phyloP scores from a whole-genome alignment of 106 monocot species.

The Platanthera zijinensis region DNA sequence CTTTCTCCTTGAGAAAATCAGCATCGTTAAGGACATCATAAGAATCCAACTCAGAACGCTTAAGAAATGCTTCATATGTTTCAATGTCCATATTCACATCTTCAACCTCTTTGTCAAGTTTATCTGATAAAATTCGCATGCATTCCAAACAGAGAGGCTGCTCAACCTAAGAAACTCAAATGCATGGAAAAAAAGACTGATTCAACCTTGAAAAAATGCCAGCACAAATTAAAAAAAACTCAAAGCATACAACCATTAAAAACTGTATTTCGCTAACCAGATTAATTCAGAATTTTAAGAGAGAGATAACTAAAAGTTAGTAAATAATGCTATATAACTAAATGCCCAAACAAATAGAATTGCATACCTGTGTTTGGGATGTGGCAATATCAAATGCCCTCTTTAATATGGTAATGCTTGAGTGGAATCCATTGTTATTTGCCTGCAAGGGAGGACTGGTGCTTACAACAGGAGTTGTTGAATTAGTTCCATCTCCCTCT shows the following conservation, averaged over 20 bases:
- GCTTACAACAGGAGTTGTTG: constrained; percentile 20
- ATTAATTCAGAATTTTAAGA: background rate
- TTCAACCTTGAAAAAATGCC: background rate
- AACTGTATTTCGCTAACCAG: background rate
- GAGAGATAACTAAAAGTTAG: background rate
- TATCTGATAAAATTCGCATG: constrained; percentile 83
- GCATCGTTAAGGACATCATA: constrained; percentile 59
- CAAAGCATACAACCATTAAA: background rate
- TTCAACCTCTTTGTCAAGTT: constrained; percentile 88
- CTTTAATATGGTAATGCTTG: constrained; percentile 62
- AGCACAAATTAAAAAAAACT: background rate
- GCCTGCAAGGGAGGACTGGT: constrained; percentile 22
- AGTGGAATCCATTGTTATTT: constrained; percentile 55
- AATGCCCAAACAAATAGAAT: background rate
- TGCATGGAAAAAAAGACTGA: background rate
- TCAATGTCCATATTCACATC: constrained; percentile 91
- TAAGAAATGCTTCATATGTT: constrained; percentile 80
- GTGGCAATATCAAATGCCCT: constrained; percentile 90
- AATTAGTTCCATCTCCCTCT: constrained; percentile 31
- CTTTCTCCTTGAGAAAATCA: constrained; percentile 81
- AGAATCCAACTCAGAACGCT: constrained; percentile 50
- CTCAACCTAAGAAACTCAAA: constrained; percentile 51
- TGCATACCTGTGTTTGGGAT: constrained; percentile 69
- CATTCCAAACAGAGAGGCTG: constrained; percentile 96
- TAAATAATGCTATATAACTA: background rate